Evolutionary conservation across 352 stramenopile genomes (phyloP), one percentile per base, ranked within the genome.

Genomic region (Phytophthora citricola): DNA sequence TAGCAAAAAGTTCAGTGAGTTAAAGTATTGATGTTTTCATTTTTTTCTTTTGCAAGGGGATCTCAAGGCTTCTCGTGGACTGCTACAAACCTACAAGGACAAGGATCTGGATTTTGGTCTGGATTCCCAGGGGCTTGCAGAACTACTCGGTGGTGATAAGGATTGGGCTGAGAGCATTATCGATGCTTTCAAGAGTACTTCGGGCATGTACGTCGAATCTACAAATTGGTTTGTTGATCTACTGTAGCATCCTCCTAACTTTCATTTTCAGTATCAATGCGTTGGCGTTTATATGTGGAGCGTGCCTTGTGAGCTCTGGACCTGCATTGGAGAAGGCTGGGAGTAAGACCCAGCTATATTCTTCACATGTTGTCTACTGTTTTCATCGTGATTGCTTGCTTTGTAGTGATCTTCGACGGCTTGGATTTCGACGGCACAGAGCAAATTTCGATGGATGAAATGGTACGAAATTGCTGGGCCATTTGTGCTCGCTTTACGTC

Each of bases 401-500:
- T 31, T 58, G 14, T 27, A 92, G 84, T 92, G 55, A 73, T 89
- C 14, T 92, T 92, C 51, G 79, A 89, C n/a, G 79, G 81, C 7
- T 76, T 92, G 38, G 84, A 92, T 60, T 92, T 92, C 66, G 81
- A 88, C 66, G 61, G 71, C 43, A 92, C 81, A 0, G 80, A 88
- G 50, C 67, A 89, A 51, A 89, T 91, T 53, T 89, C 84, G 2
- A 89, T 92, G 78, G 84, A 92, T 58, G 84, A 92, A 57, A 90
- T 90, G 84, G 78, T 90, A 58, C 4, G 48, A 2, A 46, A 20
- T 27, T 36, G 9, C 9, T 8, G 9, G 27, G 15, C 22, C 15
- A 39, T 40, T 41, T 32, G 5, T 48, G 36, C 39, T 58, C 15
- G 27, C 27, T 26, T 4, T 22, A 24, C 1, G 17, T 26, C 20